Evolutionary conservation across 495 filamentous ascomycete genomes (phyloP).

Genomic region (Penicillium flavigenum): DNA sequence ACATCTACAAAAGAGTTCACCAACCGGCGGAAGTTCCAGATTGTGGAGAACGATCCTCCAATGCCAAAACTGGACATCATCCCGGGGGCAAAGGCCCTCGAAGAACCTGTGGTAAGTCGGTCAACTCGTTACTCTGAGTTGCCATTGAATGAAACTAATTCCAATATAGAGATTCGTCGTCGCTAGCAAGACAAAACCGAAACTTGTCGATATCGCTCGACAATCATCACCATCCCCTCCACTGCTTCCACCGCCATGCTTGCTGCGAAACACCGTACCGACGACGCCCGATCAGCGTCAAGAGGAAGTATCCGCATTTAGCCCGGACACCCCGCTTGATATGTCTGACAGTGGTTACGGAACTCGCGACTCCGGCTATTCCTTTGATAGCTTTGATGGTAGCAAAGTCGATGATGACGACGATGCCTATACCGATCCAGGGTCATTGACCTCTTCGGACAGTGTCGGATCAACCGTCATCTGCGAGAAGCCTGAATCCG

Average conservation of each 20-base stretch:
- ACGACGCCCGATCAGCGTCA: constrained; percentile 43
- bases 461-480: constrained; percentile 32
- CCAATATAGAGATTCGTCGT: constrained; percentile 37
- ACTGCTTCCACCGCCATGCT: constrained; percentile 21
- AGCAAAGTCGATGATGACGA: constrained; percentile 25
- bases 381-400: constrained; percentile 27
- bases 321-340: constrained; percentile 45
- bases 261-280: constrained; percentile 27
- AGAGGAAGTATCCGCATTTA: constrained; percentile 48
- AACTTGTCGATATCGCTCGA: constrained; percentile 45
- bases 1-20: constrained; percentile 28
- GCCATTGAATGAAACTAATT: constrained; percentile 10
- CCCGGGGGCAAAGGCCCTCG: constrained; percentile 30
- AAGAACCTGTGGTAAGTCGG: constrained; percentile 33
- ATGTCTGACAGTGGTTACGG: constrained; percentile 44
- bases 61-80: constrained; percentile 32
- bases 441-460: constrained; percentile 35
- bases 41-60: constrained; percentile 42
- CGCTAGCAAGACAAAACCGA: constrained; percentile 43
- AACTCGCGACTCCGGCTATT: constrained; percentile 32
- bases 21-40: constrained; percentile 44
- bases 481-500: constrained; percentile 25
- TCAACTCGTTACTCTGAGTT: not conserved
- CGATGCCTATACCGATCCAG: constrained; percentile 31
- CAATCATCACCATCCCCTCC: constrained; percentile 38